Base-by-base conservation (phyloP, 352 stramenopile genomes). In the Thalassiosira pacifica region DNA sequence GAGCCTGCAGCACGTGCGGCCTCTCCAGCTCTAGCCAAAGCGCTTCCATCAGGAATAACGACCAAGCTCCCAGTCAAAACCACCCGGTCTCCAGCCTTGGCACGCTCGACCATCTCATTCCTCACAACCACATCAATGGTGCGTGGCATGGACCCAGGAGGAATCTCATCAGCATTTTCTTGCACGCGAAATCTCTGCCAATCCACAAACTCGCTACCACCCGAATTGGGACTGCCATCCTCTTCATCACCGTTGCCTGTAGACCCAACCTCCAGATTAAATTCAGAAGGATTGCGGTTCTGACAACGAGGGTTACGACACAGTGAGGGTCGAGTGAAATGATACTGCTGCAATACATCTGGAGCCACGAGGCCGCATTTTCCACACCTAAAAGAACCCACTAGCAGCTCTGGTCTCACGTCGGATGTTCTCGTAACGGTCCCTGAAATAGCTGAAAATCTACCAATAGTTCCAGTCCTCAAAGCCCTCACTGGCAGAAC, bases 151-250 rank as follows among this genome's bases (percentile, higher is more conserved):
- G 88, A 97, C 16, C 98, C 98, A 0, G 98, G 93, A n/a, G 98
- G 98, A 76, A 99, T 99, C 82, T 99, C 97, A 79, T 99, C 96
- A 42, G 97, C 97, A 88, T 99, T 99, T 86, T 99, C 98, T 90
- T 99, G 98, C 22, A 99, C 97, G 53, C 98, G 96, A 40, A 99
- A 90, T 32, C 97, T 96, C 91, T 99, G 98, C 98, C 98, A 99
- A 88, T 99, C 98, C 13, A 98, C 97, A 83, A 99, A 99, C 37
- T 98, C 94, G 24, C 94, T 98, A 70, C 96, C 97, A 61, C 74
- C 81, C n/a, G 66, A 42, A 32, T 60, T 66, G 32, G 53, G 37
- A 32, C 42, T 69, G 2, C 24, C 37, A 63, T 53, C 60, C 75
- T 74, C 53, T 40, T 64, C 66, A 40, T 11, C 59, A 68, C 72